Percentiles rank a stretch among this genome's conserved stretches.
phyloP scores from a whole-genome alignment of 345 rosid species.

The Syzygium jambos region DNA sequence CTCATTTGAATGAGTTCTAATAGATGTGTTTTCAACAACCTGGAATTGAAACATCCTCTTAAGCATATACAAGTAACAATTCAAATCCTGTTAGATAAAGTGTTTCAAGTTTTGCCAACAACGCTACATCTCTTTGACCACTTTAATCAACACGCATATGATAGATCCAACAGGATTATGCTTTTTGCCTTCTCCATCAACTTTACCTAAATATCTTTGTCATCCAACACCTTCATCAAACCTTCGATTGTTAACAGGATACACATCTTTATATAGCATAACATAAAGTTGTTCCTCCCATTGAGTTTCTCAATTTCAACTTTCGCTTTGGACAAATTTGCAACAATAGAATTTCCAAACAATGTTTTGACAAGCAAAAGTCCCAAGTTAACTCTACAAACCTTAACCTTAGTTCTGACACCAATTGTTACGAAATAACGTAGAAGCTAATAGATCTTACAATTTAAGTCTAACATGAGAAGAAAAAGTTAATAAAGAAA shows the following conservation, averaged over 20 bases:
- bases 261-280: neutral
- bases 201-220: neutral
- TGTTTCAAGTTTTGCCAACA: too few relatives aligned
- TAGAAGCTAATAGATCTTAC: neutral
- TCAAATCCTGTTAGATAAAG: too few relatives aligned
- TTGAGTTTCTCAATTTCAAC: neutral
- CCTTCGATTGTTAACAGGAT: neutral
- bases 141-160: neutral
- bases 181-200: neutral
- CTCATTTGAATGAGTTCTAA: too few relatives aligned
- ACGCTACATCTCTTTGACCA: neutral
- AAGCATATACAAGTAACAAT: too few relatives aligned
- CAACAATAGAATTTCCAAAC: neutral
- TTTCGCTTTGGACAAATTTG: neutral
- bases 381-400: neutral
- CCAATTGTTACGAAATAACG: neutral
- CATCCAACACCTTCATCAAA: neutral
- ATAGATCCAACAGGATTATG: neutral
- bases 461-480: too few relatives aligned
- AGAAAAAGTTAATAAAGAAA: neutral
- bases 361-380: too few relatives aligned
- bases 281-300: neutral
- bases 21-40: too few relatives aligned
- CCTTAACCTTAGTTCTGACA: neutral
- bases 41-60: too few relatives aligned